Percentiles rank a stretch among this genome's conserved stretches.
Evolutionary conservation across 1,139 yeast genomes (phyloP).

Genomic region (Nadsonia commutata): DNA sequence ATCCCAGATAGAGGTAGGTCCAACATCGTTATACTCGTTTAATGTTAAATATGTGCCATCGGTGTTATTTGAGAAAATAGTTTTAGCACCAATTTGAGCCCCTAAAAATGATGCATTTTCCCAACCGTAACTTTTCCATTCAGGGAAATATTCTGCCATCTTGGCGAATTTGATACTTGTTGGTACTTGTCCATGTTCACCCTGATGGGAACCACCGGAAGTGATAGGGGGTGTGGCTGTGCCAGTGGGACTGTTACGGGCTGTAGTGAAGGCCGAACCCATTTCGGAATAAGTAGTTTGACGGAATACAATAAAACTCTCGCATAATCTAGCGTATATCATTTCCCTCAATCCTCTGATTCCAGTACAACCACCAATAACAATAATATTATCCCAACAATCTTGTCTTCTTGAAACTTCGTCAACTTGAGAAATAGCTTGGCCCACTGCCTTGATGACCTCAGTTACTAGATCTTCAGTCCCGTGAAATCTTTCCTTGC

Average conservation of each 20-base stretch:
- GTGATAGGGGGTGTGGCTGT: conserved; percentile 12
- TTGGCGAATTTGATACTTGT: conserved; percentile 52
- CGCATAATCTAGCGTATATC: conserved; percentile 41
- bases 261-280: conserved; percentile 23
- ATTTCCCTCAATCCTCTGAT: conserved; percentile 70
- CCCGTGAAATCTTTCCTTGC: conserved; percentile 82
- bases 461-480: conserved; percentile 40
- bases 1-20: conserved; percentile 54
- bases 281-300: conserved; percentile 24
- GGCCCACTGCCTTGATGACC: conserved; percentile 42
- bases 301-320: conserved; percentile 38
- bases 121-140: conserved; percentile 81
- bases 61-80: conserved; percentile 44
- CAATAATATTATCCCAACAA: conserved; percentile 70
- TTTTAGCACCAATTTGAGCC: conserved; percentile 77
- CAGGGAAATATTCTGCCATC: conserved; percentile 85
- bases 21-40: conserved; percentile 62
- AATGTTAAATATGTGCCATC: conserved; percentile 58
- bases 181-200: conserved; percentile 52
- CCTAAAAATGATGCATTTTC: conserved; percentile 71
- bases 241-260: conserved; percentile 21
- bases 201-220: conserved; percentile 15
- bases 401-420: conserved; percentile 66
- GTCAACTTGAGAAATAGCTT: conserved; percentile 39
- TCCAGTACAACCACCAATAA: conserved; percentile 62